Base-by-base conservation (phyloP, 192 early-diverging fungal genomes). In the Piromyces finnis region DNA sequence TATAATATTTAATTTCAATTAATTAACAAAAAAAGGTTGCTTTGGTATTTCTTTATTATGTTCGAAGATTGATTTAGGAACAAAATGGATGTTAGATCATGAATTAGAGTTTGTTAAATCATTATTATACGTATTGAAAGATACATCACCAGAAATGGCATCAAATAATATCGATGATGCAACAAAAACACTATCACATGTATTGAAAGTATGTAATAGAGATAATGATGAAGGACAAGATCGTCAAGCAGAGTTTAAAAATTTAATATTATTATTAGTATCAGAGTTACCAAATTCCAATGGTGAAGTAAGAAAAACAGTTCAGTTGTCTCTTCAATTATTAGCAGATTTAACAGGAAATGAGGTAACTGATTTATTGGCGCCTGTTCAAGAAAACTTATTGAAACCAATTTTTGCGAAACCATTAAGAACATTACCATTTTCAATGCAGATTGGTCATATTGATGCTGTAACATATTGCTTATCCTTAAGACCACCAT, bases 391-490 rank as follows among this genome's bases (percentile, higher is more conserved):
- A 78, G 95, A 98, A 78, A 88, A 92, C 6, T 87, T 99, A 27
- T 85, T 99, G 29, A 86, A 86, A 9, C 95, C 96, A 9, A 99
- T 99, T 79, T 99, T 97, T 85, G 91, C 95, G 35, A 97, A 98
- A 84, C 98, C 98, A 7, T 88, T 99, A 78, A 93, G 97, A 13
- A 96, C 97, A 0, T 88, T 99, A 30, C 95, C 98, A 0, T 93
- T 95, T 84, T 90, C 94, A 77, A 94, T 98, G 92, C 98, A 99
- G 84, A 99, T 99, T 35, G 98, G 97, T 22, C 92, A 98, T 83
- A 98, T 97, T 80, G 98, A 99, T 81, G 97, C 97, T 6, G 96
- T 99, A 78, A 98, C 96, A 0, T 99, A 97, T 84, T 98, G 96
- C 80, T 85, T 99, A 77, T 89, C 92, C 0, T 85, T 99, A 30